Evolutionary conservation across 2,329 filamentous ascomycete genomes (phyloP).

Genomic region (Cryphonectria naterciae): DNA sequence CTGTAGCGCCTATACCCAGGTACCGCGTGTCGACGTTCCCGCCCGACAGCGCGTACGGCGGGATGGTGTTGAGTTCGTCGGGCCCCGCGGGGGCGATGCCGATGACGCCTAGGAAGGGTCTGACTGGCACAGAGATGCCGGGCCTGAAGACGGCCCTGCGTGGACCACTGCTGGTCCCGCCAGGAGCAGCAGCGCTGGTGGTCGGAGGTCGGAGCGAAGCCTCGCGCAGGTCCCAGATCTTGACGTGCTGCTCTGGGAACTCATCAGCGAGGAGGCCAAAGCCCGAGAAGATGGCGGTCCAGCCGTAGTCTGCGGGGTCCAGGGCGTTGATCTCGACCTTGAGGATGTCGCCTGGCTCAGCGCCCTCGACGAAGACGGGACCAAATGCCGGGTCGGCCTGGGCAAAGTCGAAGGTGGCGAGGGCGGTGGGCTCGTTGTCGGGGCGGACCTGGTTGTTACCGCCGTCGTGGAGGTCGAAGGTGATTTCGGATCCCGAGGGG

Average conservation of each 20-base stretch:
- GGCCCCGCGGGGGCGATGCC: slow-evolving; percentile 52
- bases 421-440: slow-evolving; percentile 44
- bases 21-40: slow-evolving; percentile 61
- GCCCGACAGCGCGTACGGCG: slow-evolving; percentile 51
- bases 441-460: slow-evolving; percentile 54
- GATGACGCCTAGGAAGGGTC: slow-evolving; percentile 57
- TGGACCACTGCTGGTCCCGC: not conserved
- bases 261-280: slow-evolving; percentile 56
- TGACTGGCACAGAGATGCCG: slow-evolving; percentile 52
- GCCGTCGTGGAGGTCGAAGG: slow-evolving; percentile 54
- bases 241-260: slow-evolving; percentile 47
- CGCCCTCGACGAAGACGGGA: slow-evolving; percentile 53
- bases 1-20: slow-evolving; percentile 48
- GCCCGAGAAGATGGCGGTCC: slow-evolving; percentile 55
- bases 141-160: slow-evolving; percentile 48
- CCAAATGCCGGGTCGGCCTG: slow-evolving; percentile 54
- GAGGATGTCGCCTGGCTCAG: slow-evolving; percentile 55
- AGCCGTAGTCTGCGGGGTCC: slow-evolving; percentile 51
- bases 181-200: slow-evolving; percentile 32
- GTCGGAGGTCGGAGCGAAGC: slow-evolving; percentile 22
- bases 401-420: slow-evolving; percentile 46
- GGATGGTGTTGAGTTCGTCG: slow-evolving; percentile 53
- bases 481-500: slow-evolving; percentile 50
- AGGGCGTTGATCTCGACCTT: slow-evolving; percentile 55
- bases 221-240: slow-evolving; percentile 51